Evolutionary conservation across 1,139 yeast species (phyloP).

Genomic region (Saccharomyces uvarum): DNA sequence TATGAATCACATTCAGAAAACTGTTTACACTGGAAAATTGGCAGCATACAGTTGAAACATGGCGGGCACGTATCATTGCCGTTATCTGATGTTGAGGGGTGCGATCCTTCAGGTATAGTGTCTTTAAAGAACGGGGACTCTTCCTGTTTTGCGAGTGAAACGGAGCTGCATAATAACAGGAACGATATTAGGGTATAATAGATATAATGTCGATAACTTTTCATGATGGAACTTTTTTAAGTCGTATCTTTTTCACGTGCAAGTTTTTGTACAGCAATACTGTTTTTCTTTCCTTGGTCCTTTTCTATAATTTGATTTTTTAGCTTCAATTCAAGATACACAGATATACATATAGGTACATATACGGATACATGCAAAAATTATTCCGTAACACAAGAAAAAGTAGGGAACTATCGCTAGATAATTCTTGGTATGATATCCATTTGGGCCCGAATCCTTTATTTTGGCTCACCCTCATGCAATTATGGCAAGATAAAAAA

Average conservation of each 20-base stretch:
- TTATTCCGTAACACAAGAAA: background rate
- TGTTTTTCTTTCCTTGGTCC: background rate
- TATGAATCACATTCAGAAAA: constrained; percentile 77
- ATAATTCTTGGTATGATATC: background rate
- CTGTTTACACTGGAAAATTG: constrained; percentile 84
- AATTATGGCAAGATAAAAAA: background rate
- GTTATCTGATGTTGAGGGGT: constrained; percentile 1
- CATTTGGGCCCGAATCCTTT: background rate
- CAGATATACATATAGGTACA: background rate
- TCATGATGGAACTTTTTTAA: background rate
- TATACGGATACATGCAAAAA: background rate
- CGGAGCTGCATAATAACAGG: background rate
- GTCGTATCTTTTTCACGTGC: background rate
- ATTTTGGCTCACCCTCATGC: background rate
- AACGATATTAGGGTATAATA: background rate
- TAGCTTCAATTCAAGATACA: background rate
- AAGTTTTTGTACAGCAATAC: background rate
- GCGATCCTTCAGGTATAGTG: background rate
- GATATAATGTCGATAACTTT: background rate
- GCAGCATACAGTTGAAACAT: constrained; percentile 88
- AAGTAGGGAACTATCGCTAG: background rate
- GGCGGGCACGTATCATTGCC: constrained; percentile 59
- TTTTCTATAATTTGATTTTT: background rate
- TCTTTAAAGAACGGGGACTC: background rate
- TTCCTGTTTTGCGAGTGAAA: background rate